Conservation (phyloP, 805 yeast species). For the Cephaloascus albidus region DNA sequence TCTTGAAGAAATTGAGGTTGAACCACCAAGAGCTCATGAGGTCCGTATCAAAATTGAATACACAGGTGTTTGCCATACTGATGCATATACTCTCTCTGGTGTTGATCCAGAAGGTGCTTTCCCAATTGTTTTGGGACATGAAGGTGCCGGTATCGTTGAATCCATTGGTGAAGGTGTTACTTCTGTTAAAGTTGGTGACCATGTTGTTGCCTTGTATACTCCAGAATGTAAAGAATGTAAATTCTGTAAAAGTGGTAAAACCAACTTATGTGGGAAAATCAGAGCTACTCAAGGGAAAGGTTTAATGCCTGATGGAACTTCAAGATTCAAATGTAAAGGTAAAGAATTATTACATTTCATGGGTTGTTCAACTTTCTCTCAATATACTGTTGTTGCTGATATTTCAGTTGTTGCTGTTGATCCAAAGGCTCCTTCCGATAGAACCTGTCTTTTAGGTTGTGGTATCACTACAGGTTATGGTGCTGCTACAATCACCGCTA, state of each 20-base stretch:
- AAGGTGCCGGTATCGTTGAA: constrained; percentile 97
- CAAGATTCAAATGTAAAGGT: constrained; percentile 83
- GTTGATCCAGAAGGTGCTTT: constrained; percentile 94
- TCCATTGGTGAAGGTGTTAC: constrained; percentile 92
- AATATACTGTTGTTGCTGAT: constrained; percentile 97
- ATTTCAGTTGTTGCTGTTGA: constrained; percentile 92
- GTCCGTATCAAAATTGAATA: constrained; percentile 81
- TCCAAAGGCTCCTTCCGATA: constrained; percentile 73
- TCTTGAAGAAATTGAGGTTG: constrained; percentile 83
- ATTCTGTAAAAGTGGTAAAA: constrained; percentile 90
- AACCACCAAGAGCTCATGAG: constrained; percentile 94
- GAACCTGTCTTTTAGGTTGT: constrained; percentile 91
- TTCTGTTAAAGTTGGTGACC: constrained; percentile 85
- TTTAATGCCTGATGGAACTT: constrained; percentile 97
- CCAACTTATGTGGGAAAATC: constrained; percentile 91
- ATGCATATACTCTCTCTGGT: constrained; percentile 93
- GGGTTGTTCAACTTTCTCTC: constrained; percentile 97
- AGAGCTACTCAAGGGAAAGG: constrained; percentile 98
- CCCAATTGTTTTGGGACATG: constrained; percentile 93
- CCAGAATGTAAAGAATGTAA: constrained; percentile 96
- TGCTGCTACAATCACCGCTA: constrained; percentile 91
- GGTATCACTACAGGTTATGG: constrained; percentile 99
- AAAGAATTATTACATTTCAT: constrained; percentile 81
- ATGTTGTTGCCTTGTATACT: constrained; percentile 88
- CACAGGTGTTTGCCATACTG: constrained; percentile 98